Evolutionary conservation across 2,329 filamentous ascomycete genomes (phyloP).

Genomic region (Phialophora verrucosa): DNA sequence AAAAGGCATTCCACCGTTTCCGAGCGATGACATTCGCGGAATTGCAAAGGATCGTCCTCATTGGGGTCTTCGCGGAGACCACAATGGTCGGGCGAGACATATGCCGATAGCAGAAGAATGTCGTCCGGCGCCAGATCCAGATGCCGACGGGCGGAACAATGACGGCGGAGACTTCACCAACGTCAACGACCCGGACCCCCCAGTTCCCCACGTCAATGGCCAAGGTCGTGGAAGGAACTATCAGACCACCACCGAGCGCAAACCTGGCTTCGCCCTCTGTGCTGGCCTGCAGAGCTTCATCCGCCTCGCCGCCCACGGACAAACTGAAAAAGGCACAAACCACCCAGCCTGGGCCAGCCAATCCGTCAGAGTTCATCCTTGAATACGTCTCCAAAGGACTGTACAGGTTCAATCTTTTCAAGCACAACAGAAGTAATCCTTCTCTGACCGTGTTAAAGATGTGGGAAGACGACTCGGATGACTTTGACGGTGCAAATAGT

Average conservation of each 20-base stretch:
- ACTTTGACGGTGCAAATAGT: background rate
- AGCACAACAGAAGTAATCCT: constrained; percentile 4
- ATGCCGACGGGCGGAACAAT: background rate
- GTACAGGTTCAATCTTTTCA: constrained; percentile 16
- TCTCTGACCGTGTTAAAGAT: background rate
- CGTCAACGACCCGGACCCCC: background rate
- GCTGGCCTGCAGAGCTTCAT: background rate
- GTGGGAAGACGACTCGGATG: background rate
- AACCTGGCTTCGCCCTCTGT: constrained; percentile 1
- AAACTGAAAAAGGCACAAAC: background rate
- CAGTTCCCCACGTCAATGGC: background rate
- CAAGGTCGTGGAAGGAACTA: background rate
- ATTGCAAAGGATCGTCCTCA: background rate
- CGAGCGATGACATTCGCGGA: background rate
- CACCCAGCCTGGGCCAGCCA: background rate
- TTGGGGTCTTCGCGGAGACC: background rate
- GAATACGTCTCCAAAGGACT: constrained; percentile 16
- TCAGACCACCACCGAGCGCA: background rate
- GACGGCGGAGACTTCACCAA: background rate
- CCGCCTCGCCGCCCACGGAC: background rate
- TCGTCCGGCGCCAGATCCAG: background rate
- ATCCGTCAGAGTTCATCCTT: constrained; percentile 6
- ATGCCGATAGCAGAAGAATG: background rate
- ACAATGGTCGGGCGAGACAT: background rate
- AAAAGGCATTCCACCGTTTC: background rate